phyloP scores from a whole-genome alignment of 2,329 filamentous ascomycete genomes.

The Aspergillus sp. region DNA sequence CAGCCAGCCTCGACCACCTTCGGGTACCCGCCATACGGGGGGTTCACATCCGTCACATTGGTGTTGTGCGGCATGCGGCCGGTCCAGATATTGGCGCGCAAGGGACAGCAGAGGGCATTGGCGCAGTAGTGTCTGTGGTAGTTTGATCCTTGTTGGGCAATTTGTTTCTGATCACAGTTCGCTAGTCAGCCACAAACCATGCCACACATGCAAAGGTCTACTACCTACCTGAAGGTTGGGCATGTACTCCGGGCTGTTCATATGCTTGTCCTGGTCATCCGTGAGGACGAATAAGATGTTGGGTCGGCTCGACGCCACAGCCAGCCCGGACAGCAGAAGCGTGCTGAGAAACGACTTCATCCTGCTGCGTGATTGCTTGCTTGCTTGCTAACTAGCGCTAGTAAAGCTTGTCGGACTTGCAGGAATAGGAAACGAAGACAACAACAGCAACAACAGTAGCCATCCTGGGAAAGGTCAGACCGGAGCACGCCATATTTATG shows the following conservation, averaged over 20 bases:
- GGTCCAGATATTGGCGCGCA: slow-evolving; percentile 55
- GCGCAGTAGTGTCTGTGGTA: slow-evolving; percentile 55
- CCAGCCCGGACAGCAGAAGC: slow-evolving; percentile 8
- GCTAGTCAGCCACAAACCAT: slow-evolving; percentile 2
- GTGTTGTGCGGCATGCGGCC: slow-evolving; percentile 60
- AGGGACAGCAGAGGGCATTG: slow-evolving; percentile 57
- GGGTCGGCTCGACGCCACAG: slow-evolving; percentile 21
- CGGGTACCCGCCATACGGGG: slow-evolving; percentile 44
- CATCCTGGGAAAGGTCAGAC: background rate
- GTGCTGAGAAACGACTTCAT: slow-evolving; percentile 9
- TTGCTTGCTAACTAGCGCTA: background rate
- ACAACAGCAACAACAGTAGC: too few species aligned
- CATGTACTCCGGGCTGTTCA: slow-evolving; percentile 43
- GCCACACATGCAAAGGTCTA: background rate
- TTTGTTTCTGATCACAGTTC: slow-evolving; percentile 40
- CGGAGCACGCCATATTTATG: too few species aligned
- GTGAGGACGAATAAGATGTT: slow-evolving; percentile 62
- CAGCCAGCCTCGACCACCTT: slow-evolving; percentile 59
- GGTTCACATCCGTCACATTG: slow-evolving; percentile 50
- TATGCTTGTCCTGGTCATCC: slow-evolving; percentile 54
- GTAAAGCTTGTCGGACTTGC: too few species aligned
- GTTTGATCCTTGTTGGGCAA: slow-evolving; percentile 49
- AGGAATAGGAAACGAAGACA: too few species aligned
- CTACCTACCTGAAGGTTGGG: slow-evolving; percentile 28
- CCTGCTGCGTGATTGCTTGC: background rate